Evolutionary conservation across 805 yeast genomes (phyloP).

Genomic region (Kurtzmaniella fragi): DNA sequence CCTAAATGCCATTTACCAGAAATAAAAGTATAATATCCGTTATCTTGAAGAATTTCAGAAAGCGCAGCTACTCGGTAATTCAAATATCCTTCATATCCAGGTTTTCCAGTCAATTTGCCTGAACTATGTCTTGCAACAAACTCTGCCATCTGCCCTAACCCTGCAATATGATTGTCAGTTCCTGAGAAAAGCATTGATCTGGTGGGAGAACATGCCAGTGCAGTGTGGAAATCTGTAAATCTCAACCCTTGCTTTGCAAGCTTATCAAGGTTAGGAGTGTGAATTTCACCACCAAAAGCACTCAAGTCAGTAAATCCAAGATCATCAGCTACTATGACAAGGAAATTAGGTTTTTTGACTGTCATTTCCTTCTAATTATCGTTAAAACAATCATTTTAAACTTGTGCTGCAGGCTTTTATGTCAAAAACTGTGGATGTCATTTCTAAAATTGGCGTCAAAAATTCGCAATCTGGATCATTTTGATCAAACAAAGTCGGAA

Average conservation of each 20-base stretch:
- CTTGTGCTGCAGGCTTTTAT: too few relatives aligned
- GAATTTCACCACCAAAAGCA: slow-evolving; percentile 54
- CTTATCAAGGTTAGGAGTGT: slow-evolving; percentile 46
- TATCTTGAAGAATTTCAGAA: slow-evolving; percentile 45
- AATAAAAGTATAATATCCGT: slow-evolving; percentile 46
- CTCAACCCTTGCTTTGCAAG: slow-evolving; percentile 43
- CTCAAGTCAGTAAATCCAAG: slow-evolving; percentile 53
- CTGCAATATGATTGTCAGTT: slow-evolving; percentile 59
- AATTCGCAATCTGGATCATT: too few relatives aligned
- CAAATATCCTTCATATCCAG: slow-evolving; percentile 54
- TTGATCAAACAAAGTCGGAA: too few relatives aligned
- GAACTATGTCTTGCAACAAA: slow-evolving; percentile 29
- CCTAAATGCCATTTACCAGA: slow-evolving; percentile 66
- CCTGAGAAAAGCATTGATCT: slow-evolving; percentile 58
- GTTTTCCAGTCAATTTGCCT: slow-evolving; percentile 36
- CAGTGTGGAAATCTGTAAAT: slow-evolving; percentile 58
- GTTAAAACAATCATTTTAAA: too few relatives aligned
- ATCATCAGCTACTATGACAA: slow-evolving; percentile 58
- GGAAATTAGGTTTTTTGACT: slow-evolving; percentile 40
- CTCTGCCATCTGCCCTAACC: slow-evolving; percentile 56
- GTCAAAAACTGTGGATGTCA: too few relatives aligned
- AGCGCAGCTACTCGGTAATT: slow-evolving; percentile 49
- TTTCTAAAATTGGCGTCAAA: too few relatives aligned
- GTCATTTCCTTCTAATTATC: not conserved
- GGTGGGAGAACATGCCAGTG: slow-evolving; percentile 63